These are phyloP conservation scores for Coprinopsis sp. DNA, from an alignment of 768 basidiomycete genomes.

Conservation along the genomic window DNA sequence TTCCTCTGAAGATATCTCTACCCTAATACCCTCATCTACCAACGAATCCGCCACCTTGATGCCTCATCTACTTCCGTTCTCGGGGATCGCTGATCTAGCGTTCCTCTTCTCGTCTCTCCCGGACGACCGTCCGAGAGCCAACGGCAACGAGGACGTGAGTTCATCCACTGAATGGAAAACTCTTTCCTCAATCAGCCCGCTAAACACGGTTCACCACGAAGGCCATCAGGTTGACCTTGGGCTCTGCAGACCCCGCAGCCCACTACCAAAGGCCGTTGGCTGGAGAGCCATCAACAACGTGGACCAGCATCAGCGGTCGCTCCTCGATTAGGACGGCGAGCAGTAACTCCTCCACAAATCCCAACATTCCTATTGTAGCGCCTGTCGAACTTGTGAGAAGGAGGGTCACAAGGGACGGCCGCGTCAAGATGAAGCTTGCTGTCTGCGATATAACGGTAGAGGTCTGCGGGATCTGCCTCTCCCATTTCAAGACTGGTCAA, in stretches of 20 bases:
- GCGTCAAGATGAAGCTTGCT: conserved; percentile 64
- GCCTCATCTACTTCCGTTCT: conserved; percentile 10
- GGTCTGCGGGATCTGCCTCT: conserved; percentile 70
- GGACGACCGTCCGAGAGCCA: conserved; percentile 35
- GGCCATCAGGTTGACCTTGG: background rate
- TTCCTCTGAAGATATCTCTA: conserved; percentile 5
- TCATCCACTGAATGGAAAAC: background rate
- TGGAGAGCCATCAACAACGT: background rate
- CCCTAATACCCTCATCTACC: background rate
- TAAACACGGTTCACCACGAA: conserved; percentile 1
- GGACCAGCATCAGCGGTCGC: background rate
- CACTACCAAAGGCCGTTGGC: background rate
- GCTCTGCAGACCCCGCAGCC: conserved; percentile 4
- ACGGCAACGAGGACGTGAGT: conserved; percentile 64
- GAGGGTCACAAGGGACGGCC: conserved; percentile 58
- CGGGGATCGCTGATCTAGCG: conserved; percentile 59
- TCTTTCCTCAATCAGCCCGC: background rate
- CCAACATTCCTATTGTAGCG: conserved; percentile 34
- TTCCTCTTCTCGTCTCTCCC: conserved; percentile 55
- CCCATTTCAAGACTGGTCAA: conserved; percentile 61
- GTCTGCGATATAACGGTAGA: conserved; percentile 61
- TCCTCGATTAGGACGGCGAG: background rate
- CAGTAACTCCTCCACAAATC: background rate
- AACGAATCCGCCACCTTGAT: conserved; percentile 7
- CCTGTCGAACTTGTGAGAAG: conserved; percentile 54